Percentiles rank a stretch among this genome's conserved stretches.
Conservation (phyloP, 257 asterid genomes). For the Coffea eugenioides region DNA sequence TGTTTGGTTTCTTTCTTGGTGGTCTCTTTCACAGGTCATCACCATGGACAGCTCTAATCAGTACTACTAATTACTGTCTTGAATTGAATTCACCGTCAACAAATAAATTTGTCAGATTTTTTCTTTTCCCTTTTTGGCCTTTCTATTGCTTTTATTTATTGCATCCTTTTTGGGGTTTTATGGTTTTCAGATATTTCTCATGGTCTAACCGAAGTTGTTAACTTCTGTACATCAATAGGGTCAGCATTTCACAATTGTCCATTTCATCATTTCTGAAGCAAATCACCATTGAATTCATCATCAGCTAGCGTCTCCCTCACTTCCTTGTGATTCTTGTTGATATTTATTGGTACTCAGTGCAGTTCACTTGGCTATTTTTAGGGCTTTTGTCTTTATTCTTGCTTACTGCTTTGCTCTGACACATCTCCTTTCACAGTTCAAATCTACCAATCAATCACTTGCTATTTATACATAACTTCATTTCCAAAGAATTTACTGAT, state of each 20-base stretch:
- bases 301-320: constrained; percentile 19
- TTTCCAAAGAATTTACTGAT: neutral
- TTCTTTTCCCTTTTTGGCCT: constrained; percentile 13
- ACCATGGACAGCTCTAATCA: constrained; percentile 31
- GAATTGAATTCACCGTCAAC: constrained; percentile 37
- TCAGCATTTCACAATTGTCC: constrained; percentile 40
- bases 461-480: neutral
- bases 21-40: constrained; percentile 42
- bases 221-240: constrained; percentile 43
- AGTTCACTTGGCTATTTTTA: constrained; percentile 25
- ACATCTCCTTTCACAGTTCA: constrained; percentile 25
- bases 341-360: constrained; percentile 25
- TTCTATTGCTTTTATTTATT: constrained; percentile 34
- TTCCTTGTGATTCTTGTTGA: constrained; percentile 27
- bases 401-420: constrained; percentile 33
- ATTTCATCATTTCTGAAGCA: constrained; percentile 34
- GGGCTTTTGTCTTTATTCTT: constrained; percentile 24
- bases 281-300: constrained; percentile 37
- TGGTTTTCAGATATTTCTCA: constrained; percentile 63
- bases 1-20: constrained; percentile 43
- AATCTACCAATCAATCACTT: constrained; percentile 24
- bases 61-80: constrained; percentile 16
- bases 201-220: constrained; percentile 36
- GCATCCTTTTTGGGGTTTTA: constrained; percentile 35
- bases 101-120: constrained; percentile 22